Evolutionary conservation across 768 basidiomycete species (phyloP).

Genomic region (Pulveroboletus sp.): DNA sequence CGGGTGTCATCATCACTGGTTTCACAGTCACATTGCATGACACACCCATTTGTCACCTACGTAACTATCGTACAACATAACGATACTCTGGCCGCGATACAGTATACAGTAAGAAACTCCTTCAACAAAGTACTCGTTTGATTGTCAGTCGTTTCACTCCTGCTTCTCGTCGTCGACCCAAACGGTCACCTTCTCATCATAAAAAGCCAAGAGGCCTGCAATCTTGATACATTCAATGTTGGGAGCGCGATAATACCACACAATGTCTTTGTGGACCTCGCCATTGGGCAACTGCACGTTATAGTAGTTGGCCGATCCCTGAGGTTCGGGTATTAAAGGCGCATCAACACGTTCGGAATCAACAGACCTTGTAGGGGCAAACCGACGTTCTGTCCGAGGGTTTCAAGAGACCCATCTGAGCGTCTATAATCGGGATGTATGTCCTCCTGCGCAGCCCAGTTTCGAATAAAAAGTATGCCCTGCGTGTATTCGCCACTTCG

Average conservation of each 20-base stretch:
- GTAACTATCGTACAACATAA: slow-evolving; percentile 4
- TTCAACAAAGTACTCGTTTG: neutral
- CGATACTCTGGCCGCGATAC: neutral
- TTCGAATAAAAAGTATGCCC: slow-evolving; percentile 54
- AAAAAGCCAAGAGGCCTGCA: slow-evolving; percentile 52
- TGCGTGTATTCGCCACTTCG: slow-evolving; percentile 54
- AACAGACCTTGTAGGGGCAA: slow-evolving; percentile 62
- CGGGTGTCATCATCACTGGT: too few relatives aligned
- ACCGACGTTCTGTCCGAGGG: slow-evolving; percentile 42
- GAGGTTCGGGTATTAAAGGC: neutral
- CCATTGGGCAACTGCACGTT: slow-evolving; percentile 43
- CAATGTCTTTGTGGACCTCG: slow-evolving; percentile 42
- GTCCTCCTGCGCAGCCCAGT: slow-evolving; percentile 52
- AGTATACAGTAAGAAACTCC: neutral
- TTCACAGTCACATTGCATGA: neutral
- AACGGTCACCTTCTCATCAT: slow-evolving; percentile 64
- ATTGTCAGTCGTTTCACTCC: slow-evolving; percentile 24
- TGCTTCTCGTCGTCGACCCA: slow-evolving; percentile 58
- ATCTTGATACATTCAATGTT: slow-evolving; percentile 47
- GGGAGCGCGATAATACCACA: slow-evolving; percentile 62
- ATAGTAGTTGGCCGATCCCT: slow-evolving; percentile 62
- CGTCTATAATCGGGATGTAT: slow-evolving; percentile 58
- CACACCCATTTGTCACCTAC: neutral
- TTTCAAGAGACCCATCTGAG: slow-evolving; percentile 44
- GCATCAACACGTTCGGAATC: neutral